Evolutionary conservation across 495 filamentous ascomycete species (phyloP), one percentile per base, ranked within the genome.

Genomic region (Penicillium arizonense): DNA sequence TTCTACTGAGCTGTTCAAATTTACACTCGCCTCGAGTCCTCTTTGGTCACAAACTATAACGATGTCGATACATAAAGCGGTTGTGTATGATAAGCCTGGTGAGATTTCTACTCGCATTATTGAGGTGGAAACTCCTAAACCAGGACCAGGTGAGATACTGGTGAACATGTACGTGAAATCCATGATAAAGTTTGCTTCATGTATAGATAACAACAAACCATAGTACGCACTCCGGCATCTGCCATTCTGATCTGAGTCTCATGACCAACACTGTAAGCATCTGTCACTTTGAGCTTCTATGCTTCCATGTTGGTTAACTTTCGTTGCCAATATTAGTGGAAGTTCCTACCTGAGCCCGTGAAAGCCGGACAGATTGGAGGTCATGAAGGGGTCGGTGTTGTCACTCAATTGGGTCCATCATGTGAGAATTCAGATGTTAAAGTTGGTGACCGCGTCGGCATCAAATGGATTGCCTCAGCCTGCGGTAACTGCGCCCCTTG

Each of bases 171-270:
- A 30, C 5, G 28, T 30, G 23, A 24, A 6, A 6, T 24, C 23
- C 5, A 24, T 24, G 23, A 6, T 6, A 24, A 18, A 24, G 4
- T 10, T 30, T 30, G 28, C 28, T 30, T 30, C 28, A 7, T 0
- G 6, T 0, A 30, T 7, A 2, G 28, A 30, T 30, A 30, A 0
- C 7, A 30, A 24, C 5, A 6, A 34, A 32, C 8, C 9, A 40
- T 42, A 77, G 77, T 21, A 81, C 80, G 6, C 81, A 84, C 53
- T 79, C 75, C 10, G 83, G 83, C 37, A 76, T 85, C 38, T 85
- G 83, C 63, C 80, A 82, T 59, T 79, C 76, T 5, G 83, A 87
- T 52, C 61, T 77, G 21, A 64, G 72, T 26, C 61, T 82, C 53
- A 82, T 83, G 71, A 70, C 65, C 13, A 77, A 75, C 5, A 48